phyloP scores from a whole-genome alignment of 176 grass and related monocot species.

The Carex kokanica region DNA sequence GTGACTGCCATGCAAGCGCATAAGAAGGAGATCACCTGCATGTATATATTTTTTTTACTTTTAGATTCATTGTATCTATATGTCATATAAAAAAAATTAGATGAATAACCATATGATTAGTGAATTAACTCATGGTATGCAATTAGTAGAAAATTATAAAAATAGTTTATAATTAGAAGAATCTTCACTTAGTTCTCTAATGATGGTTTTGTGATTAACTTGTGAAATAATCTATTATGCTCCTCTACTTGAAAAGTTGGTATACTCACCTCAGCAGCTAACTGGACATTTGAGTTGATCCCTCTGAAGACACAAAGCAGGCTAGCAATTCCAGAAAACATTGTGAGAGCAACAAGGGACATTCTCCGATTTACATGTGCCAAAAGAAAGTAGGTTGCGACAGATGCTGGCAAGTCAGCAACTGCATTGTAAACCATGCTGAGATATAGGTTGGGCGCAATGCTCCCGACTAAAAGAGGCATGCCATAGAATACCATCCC shows the following conservation, averaged over 20 bases:
- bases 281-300: constrained; percentile 17
- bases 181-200: no score
- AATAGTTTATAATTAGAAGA: no score
- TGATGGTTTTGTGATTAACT: no score
- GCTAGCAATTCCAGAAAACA: constrained; percentile 33
- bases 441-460: constrained; percentile 61
- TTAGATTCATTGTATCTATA: not conserved
- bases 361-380: constrained; percentile 40
- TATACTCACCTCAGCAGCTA: constrained; percentile 37
- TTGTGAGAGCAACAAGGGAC: constrained; percentile 41
- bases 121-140: not conserved
- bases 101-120: not conserved
- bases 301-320: constrained; percentile 40
- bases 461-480: constrained; percentile 67
- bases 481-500: constrained; percentile 72
- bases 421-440: constrained; percentile 67
- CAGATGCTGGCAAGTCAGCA: constrained; percentile 45
- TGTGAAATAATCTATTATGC: no score
- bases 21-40: constrained; percentile 45
- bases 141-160: no score
- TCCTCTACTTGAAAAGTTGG: no score
- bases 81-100: not conserved
- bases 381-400: constrained; percentile 39
- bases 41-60: not conserved
- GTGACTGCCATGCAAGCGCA: constrained; percentile 56